Evolutionary conservation across 2,329 filamentous ascomycete species (phyloP), one percentile per base, ranked within the genome.

Genomic region (Ophioceras dolichostomum): DNA sequence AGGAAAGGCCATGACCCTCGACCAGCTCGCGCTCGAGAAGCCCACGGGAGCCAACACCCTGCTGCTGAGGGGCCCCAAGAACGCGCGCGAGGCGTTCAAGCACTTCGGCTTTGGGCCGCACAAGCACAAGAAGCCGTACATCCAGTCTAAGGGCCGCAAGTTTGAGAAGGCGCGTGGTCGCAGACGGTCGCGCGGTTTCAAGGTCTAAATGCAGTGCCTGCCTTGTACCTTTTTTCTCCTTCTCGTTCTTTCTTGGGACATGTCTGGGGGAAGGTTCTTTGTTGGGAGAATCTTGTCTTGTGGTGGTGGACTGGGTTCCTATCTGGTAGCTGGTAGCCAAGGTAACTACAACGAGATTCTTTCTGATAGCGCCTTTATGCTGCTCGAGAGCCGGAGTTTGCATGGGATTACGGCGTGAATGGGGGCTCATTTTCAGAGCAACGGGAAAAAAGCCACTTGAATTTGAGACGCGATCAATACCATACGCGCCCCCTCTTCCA

Each of bases 151-250:
- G 84, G 93, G 93, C 61, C 83, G 91, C 71, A 98, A 98, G 78
- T 98, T 98, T 76, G 93, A 98, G 82, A 78, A 79, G 60, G 91
- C 88, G 60, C 88, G 91, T 91, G 93, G 91, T 69, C 88, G 91
- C 71, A 93, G 91, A 82, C 76, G 87, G 65, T 96, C 88, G 58
- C 79, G 84, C 61, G 91, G 93, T 78, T 98, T 98, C 88, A 98
- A 98, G 87, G 91, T 98, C 64, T 98, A 94, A 85, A 64, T n/a
- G n/a, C n/a, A n/a, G n/a, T n/a, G n/a, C n/a, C 29, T 9, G 14
- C 29, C 29, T 31, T 17, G 8, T 31, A n/a, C 10, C n/a, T 17
- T 17, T 31, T 5, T 10, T 30, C 9, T 18, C 24, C 34, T 27
- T 30, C 24, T 19, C 22, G 12, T 19, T 19, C 24, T 29, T 28